phyloP scores from a whole-genome alignment of 179 eudicot genomes.

The Carnegiea gigantea region DNA sequence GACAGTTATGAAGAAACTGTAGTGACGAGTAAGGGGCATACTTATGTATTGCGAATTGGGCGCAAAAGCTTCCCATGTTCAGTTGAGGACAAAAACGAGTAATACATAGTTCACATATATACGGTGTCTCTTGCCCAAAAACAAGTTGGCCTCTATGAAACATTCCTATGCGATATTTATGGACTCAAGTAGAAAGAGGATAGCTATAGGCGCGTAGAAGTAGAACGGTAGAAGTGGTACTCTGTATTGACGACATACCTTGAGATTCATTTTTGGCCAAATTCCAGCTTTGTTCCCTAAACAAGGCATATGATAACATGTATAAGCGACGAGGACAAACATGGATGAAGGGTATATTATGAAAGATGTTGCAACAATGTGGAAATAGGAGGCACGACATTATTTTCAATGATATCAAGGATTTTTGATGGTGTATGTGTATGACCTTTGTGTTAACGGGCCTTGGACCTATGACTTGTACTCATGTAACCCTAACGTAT shows the following conservation, averaged over 20 bases:
- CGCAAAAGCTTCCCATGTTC: neutral
- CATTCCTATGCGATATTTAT: too few relatives aligned
- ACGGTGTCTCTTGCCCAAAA: too few relatives aligned
- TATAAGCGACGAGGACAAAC: neutral
- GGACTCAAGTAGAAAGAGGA: too few relatives aligned
- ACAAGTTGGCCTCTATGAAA: too few relatives aligned
- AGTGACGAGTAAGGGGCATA: neutral
- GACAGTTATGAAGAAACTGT: neutral
- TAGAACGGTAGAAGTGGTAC: neutral
- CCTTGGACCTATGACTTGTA: too few relatives aligned
- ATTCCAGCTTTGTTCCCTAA: conserved; percentile 20
- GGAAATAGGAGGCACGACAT: too few relatives aligned
- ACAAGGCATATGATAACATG: neutral
- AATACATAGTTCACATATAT: too few relatives aligned
- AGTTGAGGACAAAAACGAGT: neutral
- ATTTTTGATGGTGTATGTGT: too few relatives aligned
- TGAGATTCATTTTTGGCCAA: conserved; percentile 13
- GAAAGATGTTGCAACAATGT: neutral
- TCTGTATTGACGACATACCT: neutral
- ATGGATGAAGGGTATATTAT: neutral
- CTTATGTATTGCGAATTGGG: neutral
- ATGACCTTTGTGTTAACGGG: too few relatives aligned
- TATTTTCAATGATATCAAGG: too few relatives aligned
- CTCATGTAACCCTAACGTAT: too few relatives aligned
- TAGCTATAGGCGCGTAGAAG: neutral